Conservation (phyloP, 306 rosid genomes). For the Quercus agrifolia region DNA sequence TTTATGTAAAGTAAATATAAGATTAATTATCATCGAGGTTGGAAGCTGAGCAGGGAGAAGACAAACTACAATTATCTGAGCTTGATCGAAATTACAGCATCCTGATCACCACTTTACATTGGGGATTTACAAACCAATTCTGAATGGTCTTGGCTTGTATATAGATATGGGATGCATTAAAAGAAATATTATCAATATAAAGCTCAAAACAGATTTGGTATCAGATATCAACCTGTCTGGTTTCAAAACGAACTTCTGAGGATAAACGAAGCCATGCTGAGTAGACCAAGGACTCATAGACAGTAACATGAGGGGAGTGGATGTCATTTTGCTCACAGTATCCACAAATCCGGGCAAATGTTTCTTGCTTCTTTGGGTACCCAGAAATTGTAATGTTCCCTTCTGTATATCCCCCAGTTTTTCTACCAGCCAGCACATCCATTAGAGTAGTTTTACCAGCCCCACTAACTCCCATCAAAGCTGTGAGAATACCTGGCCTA, state of each 20-base stretch:
- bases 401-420: slow-evolving; percentile 74
- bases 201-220: not conserved
- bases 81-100: no score
- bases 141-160: not conserved
- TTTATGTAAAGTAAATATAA: no score
- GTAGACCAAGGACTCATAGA: slow-evolving; percentile 64
- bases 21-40: not conserved
- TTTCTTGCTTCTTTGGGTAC: slow-evolving; percentile 63
- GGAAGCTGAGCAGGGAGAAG: not conserved
- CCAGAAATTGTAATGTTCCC: slow-evolving; percentile 65
- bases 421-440: slow-evolving; percentile 83
- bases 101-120: no score
- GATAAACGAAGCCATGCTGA: slow-evolving; percentile 79
- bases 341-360: slow-evolving; percentile 70
- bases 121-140: not conserved
- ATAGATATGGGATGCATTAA: not conserved
- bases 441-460: slow-evolving; percentile 83
- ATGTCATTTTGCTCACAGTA: slow-evolving; percentile 85
- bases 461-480: slow-evolving; percentile 84
- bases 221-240: slow-evolving; percentile 45
- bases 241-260: slow-evolving; percentile 33
- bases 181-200: no score
- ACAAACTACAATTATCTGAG: not conserved
- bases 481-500: slow-evolving; percentile 79
- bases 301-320: slow-evolving; percentile 78